Conservation (phyloP, 371 early-diverging fungal species). For the Mortierella sp. region DNA sequence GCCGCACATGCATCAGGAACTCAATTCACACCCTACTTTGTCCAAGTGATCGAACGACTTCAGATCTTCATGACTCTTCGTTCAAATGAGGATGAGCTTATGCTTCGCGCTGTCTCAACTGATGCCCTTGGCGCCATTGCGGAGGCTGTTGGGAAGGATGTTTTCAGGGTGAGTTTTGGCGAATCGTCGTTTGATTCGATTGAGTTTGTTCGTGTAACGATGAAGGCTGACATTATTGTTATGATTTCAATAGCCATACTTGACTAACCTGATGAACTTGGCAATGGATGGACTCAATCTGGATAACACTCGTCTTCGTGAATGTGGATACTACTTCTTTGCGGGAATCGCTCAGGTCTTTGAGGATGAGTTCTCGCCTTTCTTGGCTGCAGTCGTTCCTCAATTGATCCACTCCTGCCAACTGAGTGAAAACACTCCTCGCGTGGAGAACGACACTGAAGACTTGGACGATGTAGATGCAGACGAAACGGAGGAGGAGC, state of each 20-base stretch:
- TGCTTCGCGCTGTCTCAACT: slow-evolving; percentile 88
- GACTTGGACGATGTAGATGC: slow-evolving; percentile 58
- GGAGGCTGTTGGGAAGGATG: slow-evolving; percentile 86
- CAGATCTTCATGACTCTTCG: slow-evolving; percentile 76
- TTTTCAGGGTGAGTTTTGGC: slow-evolving; percentile 67
- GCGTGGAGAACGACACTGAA: slow-evolving; percentile 55
- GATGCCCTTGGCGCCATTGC: slow-evolving; percentile 90
- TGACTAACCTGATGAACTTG: slow-evolving; percentile 76
- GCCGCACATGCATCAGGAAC: slow-evolving; percentile 86
- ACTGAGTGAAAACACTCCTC: slow-evolving; percentile 63
- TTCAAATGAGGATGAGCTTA: slow-evolving; percentile 69
- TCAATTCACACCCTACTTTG: slow-evolving; percentile 83
- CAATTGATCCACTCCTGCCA: slow-evolving; percentile 78
- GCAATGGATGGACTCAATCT: slow-evolving; percentile 82
- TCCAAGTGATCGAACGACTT: slow-evolving; percentile 74
- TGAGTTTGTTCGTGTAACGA: no score
- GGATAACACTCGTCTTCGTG: slow-evolving; percentile 79
- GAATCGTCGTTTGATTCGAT: no score
- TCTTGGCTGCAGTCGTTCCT: slow-evolving; percentile 79
- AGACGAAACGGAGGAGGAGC: slow-evolving; percentile 68
- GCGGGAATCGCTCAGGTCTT: slow-evolving; percentile 85
- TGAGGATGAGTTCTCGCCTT: slow-evolving; percentile 84
- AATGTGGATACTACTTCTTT: slow-evolving; percentile 89
- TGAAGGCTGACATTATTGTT: not conserved
- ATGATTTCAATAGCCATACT: slow-evolving; percentile 61